A percentile compares a stretch with the other conserved stretches of the same genome.
These are phyloP conservation scores for Microcera coccophila DNA, from an alignment of 2,329 filamentous ascomycete species.

Conservation along the genomic window DNA sequence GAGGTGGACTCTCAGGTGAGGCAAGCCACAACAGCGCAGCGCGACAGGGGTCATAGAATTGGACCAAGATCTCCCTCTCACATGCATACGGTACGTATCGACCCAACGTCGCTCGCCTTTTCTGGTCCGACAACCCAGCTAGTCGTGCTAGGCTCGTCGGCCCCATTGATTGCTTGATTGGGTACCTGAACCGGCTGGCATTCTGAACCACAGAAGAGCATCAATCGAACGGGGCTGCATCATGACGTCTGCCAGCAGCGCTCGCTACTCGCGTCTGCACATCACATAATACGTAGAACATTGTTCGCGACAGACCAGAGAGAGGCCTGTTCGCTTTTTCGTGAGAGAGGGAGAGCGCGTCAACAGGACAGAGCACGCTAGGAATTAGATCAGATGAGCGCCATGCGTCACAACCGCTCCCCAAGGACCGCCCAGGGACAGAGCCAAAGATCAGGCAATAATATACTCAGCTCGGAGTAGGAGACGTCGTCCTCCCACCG, in stretches of 20 bases:
- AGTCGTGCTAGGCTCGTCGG: neutral
- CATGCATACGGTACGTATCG: no score
- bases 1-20: slow-evolving; percentile 22
- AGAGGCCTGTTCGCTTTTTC: slow-evolving; percentile 27
- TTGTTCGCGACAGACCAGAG: slow-evolving; percentile 16
- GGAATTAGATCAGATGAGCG: neutral
- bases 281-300: no score
- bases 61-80: slow-evolving; percentile 24
- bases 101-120: neutral
- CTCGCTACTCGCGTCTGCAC: no score
- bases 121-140: neutral
- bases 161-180: slow-evolving; percentile 15
- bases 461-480: slow-evolving; percentile 14
- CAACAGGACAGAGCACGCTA: slow-evolving; percentile 8
- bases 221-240: slow-evolving; percentile 10
- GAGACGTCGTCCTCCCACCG: no score
- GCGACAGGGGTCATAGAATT: slow-evolving; percentile 15
- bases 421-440: slow-evolving; percentile 5
- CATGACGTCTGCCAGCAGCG: slow-evolving; percentile 28
- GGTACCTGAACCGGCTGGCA: slow-evolving; percentile 9
- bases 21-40: slow-evolving; percentile 25
- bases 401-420: slow-evolving; percentile 5
- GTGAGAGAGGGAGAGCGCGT: slow-evolving; percentile 17
- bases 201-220: slow-evolving; percentile 20
- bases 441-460: neutral